Evolutionary conservation across 2,329 filamentous ascomycete species (phyloP).

Genomic region (Hypoxylon sp.): DNA sequence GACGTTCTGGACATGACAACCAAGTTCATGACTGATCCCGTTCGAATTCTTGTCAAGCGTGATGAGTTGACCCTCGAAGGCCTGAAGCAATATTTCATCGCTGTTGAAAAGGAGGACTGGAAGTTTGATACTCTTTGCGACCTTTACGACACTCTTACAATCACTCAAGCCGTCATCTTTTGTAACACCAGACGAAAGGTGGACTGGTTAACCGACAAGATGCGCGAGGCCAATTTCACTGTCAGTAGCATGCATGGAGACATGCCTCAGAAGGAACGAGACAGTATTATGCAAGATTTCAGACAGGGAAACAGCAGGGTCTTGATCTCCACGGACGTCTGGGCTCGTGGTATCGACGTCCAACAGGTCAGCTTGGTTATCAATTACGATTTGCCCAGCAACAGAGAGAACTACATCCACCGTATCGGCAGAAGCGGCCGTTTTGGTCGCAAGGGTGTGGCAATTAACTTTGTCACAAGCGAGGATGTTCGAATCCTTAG

Average conservation of each 20-base stretch:
- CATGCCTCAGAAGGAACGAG: constrained; percentile 98
- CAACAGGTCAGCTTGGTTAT: constrained; percentile 98
- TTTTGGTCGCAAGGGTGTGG: constrained; percentile 98
- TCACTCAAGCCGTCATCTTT: constrained; percentile 99
- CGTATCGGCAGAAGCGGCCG: constrained; percentile 95
- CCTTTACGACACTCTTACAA: constrained; percentile 98
- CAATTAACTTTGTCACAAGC: constrained; percentile 99
- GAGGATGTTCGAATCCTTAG: constrained; percentile 97
- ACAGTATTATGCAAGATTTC: constrained; percentile 99
- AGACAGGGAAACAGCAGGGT: constrained; percentile 96
- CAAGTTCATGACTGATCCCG: constrained; percentile 99
- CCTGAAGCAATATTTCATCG: constrained; percentile 99
- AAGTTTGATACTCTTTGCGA: constrained; percentile 99
- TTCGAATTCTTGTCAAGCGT: constrained; percentile 97
- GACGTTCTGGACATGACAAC: constrained; percentile 99
- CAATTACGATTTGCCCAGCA: constrained; percentile 98
- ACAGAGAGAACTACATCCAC: constrained; percentile 99
- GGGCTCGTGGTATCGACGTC: constrained; percentile 98
- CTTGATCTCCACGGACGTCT: constrained; percentile 96
- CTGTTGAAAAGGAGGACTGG: constrained; percentile 99
- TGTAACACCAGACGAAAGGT: constrained; percentile 99
- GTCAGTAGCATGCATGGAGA: constrained; percentile 99
- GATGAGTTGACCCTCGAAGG: constrained; percentile 98
- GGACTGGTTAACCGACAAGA: constrained; percentile 99
- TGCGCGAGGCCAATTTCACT: constrained; percentile 98